phyloP scores from a whole-genome alignment of 2,329 filamentous ascomycete species.

The Mariannaea elegans region DNA sequence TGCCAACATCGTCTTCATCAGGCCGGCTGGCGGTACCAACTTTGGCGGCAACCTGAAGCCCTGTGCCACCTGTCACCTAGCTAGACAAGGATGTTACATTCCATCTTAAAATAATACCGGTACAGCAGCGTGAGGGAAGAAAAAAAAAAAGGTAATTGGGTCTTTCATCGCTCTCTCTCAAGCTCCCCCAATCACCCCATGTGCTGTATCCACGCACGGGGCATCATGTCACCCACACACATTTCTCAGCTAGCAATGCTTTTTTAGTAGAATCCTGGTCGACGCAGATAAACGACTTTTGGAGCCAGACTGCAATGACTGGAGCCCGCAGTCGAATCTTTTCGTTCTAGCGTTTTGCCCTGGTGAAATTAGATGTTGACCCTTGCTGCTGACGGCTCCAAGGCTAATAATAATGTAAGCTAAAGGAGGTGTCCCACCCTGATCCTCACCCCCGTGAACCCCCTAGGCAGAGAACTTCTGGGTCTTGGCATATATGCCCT shows the following conservation, averaged over 20 bases:
- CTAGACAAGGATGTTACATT: neutral
- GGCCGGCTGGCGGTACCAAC: neutral
- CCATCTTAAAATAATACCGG: neutral
- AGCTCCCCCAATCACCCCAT: neutral
- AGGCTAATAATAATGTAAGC: no score
- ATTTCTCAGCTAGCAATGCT: no score
- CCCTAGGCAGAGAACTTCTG: no score
- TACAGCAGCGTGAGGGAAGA: no score
- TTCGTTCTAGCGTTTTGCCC: neutral
- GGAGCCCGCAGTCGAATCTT: neutral
- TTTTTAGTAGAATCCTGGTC: no score
- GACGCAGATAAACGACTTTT: conserved; percentile 12
- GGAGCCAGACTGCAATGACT: neutral
- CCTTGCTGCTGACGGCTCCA: neutral
- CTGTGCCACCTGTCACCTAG: neutral
- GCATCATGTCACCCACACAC: neutral
- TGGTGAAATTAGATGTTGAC: conserved; percentile 10
- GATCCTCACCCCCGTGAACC: no score
- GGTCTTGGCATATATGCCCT: no score
- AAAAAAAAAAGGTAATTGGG: no score
- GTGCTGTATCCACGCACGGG: neutral
- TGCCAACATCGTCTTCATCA: neutral
- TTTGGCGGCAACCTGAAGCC: neutral
- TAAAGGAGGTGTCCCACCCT: no score
- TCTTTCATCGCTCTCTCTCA: neutral